Base-by-base conservation (phyloP, 345 rosid genomes). In the Populus alba region DNA sequence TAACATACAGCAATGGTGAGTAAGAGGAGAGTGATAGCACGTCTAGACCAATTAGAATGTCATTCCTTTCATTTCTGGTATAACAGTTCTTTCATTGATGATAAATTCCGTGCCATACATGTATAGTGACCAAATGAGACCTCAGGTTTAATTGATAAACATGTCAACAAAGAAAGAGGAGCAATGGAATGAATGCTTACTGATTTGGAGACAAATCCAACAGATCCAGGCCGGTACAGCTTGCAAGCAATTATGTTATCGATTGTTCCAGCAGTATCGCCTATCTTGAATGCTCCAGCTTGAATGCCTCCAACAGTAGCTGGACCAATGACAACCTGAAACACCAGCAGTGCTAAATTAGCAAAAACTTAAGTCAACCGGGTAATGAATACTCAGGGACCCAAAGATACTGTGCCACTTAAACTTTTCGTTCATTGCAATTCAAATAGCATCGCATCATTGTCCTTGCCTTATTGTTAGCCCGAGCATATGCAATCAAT, bases 291-390 rank as follows among this genome's bases (percentile, higher is more conserved):
- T 72, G 99, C 98, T 79, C 99, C 99, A 81, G 95, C 99, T 88
- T 93, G 98, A 82, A 93, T 82, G 76, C 99, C 99, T 85, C 99
- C 99, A 70, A 95, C 99, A 20, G 99, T 93, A 78, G 99, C 99
- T 25, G 99, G 99, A 75, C 99, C 99, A 73, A 95, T 91, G 79
- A 95, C 94, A 90, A 95, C 99, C 99, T 95, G 84, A 68, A 82
- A 63, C 27, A 81, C 49, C 78, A 83, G 70, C 75, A 72, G 25
- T 39, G 25, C 67, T 47, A 75, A 79, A 49, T 70, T 66, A 78
- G 68, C 51, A 65, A 33, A 47, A 70, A 31, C n/a, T 57, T 39
- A 78, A 66, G 45, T 11, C 39, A 23, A 37, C 41, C 47, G 43
- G 77, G 2, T 22, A 41, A 53, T 65, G 16, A 63, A 53, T 53